These are phyloP conservation scores for Kodamaea hsintzibuensis DNA, from an alignment of 805 yeast species.

Conservation along the genomic window DNA sequence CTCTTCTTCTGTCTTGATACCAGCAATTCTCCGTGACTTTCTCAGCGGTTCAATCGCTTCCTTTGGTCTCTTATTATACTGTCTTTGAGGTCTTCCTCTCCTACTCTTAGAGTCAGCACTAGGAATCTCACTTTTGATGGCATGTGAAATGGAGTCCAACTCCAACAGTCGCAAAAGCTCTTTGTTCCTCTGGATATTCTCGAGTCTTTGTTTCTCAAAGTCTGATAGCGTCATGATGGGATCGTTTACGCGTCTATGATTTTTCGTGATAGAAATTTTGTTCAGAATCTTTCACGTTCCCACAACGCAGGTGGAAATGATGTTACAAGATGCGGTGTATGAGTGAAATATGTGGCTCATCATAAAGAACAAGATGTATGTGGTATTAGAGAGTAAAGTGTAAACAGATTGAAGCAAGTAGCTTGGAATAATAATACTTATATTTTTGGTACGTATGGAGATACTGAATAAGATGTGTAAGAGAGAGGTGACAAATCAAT, in stretches of 20 bases:
- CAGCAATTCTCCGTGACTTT: conserved; percentile 78
- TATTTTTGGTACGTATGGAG: no score
- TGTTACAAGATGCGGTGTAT: not conserved
- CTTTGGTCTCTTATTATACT: conserved; percentile 15
- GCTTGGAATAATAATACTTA: no score
- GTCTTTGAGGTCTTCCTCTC: conserved; percentile 23
- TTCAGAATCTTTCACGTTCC: not conserved
- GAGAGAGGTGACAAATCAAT: no score
- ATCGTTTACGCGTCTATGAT: conserved; percentile 2
- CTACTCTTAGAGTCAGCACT: conserved; percentile 19
- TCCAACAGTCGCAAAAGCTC: conserved; percentile 72
- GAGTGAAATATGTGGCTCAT: no score
- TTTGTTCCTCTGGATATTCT: conserved; percentile 81
- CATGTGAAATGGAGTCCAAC: conserved; percentile 56
- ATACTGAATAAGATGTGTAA: no score
- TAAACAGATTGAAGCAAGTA: no score
- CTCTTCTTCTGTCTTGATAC: conserved; percentile 53
- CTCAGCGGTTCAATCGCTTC: conserved; percentile 54
- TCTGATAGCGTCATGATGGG: conserved; percentile 44
- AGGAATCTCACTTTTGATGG: conserved; percentile 51
- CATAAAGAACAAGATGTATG: no score
- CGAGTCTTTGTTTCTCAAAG: conserved; percentile 70
- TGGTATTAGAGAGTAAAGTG: no score
- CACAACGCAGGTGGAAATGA: not conserved
- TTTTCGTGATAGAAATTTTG: not conserved